Conservation (phyloP, 768 basidiomycete genomes). For the Naganishia kalamii region DNA sequence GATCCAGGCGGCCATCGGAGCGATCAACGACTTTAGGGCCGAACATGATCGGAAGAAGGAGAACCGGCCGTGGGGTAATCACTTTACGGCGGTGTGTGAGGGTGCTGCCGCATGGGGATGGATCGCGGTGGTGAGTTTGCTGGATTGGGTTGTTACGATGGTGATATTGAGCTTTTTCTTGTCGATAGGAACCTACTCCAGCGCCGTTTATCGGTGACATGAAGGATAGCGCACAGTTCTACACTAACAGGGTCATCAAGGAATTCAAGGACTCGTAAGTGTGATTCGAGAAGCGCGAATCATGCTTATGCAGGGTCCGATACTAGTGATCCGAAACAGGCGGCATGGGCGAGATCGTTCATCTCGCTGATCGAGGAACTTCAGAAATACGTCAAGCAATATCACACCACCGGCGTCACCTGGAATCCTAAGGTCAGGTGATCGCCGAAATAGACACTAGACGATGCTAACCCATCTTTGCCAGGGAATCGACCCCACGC, state of each 20-base stretch:
- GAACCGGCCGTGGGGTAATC: constrained; percentile 59
- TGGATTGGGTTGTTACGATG: neutral
- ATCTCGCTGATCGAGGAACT: constrained; percentile 66
- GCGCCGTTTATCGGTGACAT: constrained; percentile 70
- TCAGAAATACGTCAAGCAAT: constrained; percentile 73
- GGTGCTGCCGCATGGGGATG: constrained; percentile 76
- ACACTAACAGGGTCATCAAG: constrained; percentile 80
- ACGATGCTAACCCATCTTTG: neutral
- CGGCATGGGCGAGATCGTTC: constrained; percentile 79
- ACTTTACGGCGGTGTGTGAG: constrained; percentile 74
- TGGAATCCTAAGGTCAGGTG: constrained; percentile 76
- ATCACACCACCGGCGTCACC: constrained; percentile 73
- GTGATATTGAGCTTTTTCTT: constrained; percentile 3
- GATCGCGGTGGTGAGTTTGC: constrained; percentile 66
- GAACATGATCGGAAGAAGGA: constrained; percentile 70
- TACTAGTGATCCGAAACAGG: constrained; percentile 78
- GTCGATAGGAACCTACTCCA: constrained; percentile 62
- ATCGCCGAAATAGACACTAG: neutral
- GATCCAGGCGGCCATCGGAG: constrained; percentile 65
- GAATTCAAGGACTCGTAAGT: constrained; percentile 86
- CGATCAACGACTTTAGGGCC: constrained; percentile 74
- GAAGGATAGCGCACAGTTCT: constrained; percentile 81
- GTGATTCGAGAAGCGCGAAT: neutral
- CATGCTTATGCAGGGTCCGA: too few species aligned
- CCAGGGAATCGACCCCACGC: neutral